Percentiles rank a stretch among this genome's conserved stretches.
These are phyloP conservation scores for Saccharum officinarum DNA, from an alignment of 176 grass and related monocot genomes.

Conservation along the genomic window DNA sequence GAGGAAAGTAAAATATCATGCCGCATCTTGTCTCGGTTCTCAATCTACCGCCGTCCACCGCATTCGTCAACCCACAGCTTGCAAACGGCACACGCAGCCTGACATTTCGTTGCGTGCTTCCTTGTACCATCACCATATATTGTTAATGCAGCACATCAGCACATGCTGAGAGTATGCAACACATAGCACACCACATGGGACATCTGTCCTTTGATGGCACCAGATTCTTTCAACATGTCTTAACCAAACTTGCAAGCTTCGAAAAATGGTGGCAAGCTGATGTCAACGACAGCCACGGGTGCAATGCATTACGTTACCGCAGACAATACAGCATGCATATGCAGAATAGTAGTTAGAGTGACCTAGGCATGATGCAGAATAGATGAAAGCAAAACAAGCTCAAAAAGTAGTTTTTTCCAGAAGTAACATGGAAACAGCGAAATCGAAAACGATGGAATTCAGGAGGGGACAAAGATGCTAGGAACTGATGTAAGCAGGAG, in stretches of 20 bases:
- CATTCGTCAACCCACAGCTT: background rate
- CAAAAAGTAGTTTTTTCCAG: background rate
- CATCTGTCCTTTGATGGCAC: conserved; percentile 20
- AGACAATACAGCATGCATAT: background rate
- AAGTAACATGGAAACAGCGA: conserved; percentile 11
- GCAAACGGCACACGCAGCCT: background rate
- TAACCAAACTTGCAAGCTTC: conserved; percentile 48
- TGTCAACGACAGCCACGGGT: conserved; percentile 24
- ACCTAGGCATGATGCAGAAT: conserved; percentile 20
- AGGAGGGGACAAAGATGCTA: conserved; percentile 16
- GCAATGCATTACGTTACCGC: background rate
- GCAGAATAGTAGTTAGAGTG: conserved; percentile 12
- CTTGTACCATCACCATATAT: conserved; percentile 7
- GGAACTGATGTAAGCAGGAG: conserved; percentile 21
- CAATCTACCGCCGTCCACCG: background rate
- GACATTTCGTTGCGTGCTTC: conserved; percentile 25
- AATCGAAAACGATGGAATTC: background rate
- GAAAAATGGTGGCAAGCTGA: conserved; percentile 26
- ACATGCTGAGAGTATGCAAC: background rate
- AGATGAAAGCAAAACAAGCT: conserved; percentile 9
- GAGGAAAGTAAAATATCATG: background rate
- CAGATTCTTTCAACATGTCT: conserved; percentile 21
- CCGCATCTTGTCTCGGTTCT: no score
- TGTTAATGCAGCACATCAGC: background rate
- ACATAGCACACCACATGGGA: conserved; percentile 19